Base-by-base conservation (phyloP, 2,329 filamentous ascomycete species). In the Exserohilum rostratum region DNA sequence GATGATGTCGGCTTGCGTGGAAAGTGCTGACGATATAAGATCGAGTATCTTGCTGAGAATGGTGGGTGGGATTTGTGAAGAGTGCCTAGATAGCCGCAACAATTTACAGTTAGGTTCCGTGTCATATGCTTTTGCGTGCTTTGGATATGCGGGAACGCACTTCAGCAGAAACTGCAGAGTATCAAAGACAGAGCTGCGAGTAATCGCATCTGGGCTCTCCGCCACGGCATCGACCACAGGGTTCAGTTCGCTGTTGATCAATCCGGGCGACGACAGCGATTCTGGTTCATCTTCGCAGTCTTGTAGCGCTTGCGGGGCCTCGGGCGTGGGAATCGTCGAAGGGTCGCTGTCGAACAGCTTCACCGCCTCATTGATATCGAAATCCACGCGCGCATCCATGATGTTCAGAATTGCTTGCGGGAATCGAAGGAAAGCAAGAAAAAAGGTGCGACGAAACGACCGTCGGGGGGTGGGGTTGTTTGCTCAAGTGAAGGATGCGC, bases 331-430 rank as follows among this genome's bases (percentile, higher is more conserved):
- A 51, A 98, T 90, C 34, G 86, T 85, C 40, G 87, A 82, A 7
- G 95, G 93, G 75, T 98, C 93, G 78, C 91, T 96, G 85, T 97
- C 90, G 79, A 97, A 99, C 75, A 91, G 86, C 82, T 96, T 97
- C 76, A 98, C 89, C 63, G 92, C 91, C 80, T 96, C 90, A 76
- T 97, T 96, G 77, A 99, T 91, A 76, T 98, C 91, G 79, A 99
- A 99, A 71, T 88, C 85, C 74, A 92, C 85, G 61, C 77, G 79
- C 62, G 81, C 80, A 66, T 83, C 83, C 80, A 90, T 90, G 70
- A 82, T 89, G 87, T 71, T 64, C 62, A 61, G 51, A 59, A 49
- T 60, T 48, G 57, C 49, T 46, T 48, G 55, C 54, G 53, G 31
- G 40, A 45, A 45, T 22, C 27, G 50, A 50, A 46, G 55, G 55